Conservation (phyloP, 352 stramenopile species). For the Globisporangium viniferum region DNA sequence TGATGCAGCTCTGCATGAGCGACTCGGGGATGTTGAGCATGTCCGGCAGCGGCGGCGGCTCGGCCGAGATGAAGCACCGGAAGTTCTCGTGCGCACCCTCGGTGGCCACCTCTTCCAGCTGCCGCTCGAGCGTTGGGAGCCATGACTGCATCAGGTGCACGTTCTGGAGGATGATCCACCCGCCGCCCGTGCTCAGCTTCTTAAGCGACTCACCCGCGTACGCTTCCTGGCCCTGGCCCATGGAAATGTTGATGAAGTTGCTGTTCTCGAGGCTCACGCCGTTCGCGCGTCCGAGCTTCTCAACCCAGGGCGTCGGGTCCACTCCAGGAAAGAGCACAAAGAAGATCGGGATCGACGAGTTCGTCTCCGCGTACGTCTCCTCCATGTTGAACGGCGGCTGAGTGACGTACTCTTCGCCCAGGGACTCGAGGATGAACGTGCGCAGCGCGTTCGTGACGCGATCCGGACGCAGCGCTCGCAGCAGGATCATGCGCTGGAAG, state of each 20-base stretch:
- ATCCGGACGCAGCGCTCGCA: constrained; percentile 92
- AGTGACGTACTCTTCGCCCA: constrained; percentile 90
- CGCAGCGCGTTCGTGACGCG: constrained; percentile 92
- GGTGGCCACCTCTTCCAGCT: constrained; percentile 89
- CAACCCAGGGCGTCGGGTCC: constrained; percentile 94
- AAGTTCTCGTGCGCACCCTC: constrained; percentile 92
- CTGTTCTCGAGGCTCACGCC: constrained; percentile 91
- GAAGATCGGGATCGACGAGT: constrained; percentile 91
- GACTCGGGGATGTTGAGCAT: constrained; percentile 97
- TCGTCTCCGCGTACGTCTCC: constrained; percentile 90
- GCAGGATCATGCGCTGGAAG: constrained; percentile 87
- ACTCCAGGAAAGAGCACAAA: constrained; percentile 95
- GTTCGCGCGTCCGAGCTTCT: constrained; percentile 84
- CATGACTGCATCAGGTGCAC: constrained; percentile 96
- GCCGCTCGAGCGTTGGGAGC: constrained; percentile 91
- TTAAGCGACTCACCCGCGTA: constrained; percentile 91
- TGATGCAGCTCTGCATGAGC: constrained; percentile 94
- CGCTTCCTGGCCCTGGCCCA: constrained; percentile 91
- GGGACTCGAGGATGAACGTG: constrained; percentile 88
- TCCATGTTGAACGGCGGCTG: constrained; percentile 93
- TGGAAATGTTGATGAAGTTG: constrained; percentile 97
- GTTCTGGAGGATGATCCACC: constrained; percentile 96
- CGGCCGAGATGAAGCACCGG: constrained; percentile 95
- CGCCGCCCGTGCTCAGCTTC: constrained; percentile 87
- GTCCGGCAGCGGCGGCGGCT: constrained; percentile 88